phyloP scores from a whole-genome alignment of 2,329 filamentous ascomycete genomes.

The Botryotinia globosa region DNA sequence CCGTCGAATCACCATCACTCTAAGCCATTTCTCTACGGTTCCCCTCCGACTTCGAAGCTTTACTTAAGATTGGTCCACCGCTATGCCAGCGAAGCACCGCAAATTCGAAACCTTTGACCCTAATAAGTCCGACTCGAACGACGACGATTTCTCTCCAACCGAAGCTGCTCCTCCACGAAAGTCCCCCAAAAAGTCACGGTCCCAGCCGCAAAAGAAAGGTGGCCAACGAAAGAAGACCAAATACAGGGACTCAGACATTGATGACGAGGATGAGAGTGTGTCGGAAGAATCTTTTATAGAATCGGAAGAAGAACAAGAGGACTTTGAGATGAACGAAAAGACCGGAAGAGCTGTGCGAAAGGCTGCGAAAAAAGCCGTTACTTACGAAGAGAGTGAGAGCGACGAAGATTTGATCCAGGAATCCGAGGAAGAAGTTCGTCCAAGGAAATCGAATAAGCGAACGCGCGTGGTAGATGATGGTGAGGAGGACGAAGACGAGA shows the following conservation, averaged over 20 bases:
- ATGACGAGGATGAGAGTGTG: conserved; percentile 52
- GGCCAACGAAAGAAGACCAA: conserved; percentile 42
- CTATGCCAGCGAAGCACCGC: conserved; percentile 41
- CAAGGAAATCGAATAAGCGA: conserved; percentile 32
- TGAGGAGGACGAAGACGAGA: conserved; percentile 32
- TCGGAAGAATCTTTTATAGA: conserved; percentile 51
- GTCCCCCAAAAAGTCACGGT: conserved; percentile 43
- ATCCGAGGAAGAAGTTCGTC: conserved; percentile 29
- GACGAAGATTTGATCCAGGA: conserved; percentile 40
- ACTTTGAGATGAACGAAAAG: conserved; percentile 45
- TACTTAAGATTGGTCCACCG: conserved; percentile 10
- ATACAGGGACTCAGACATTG: conserved; percentile 61
- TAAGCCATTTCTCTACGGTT: not conserved
- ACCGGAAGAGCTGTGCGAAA: conserved; percentile 51
- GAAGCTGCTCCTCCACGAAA: conserved; percentile 48
- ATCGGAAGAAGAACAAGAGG: conserved; percentile 42
- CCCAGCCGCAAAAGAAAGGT: conserved; percentile 31
- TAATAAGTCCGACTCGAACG: conserved; percentile 64
- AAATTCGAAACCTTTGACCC: conserved; percentile 64
- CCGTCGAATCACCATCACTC: conserved; percentile 3
- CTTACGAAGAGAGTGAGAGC: conserved; percentile 47
- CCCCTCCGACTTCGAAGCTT: not conserved
- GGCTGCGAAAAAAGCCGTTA: conserved; percentile 46
- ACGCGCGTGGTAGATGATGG: conserved; percentile 29
- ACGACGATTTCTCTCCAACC: conserved; percentile 62